Conservation (phyloP, 345 rosid species). For the Eucalyptus pauciflora region DNA sequence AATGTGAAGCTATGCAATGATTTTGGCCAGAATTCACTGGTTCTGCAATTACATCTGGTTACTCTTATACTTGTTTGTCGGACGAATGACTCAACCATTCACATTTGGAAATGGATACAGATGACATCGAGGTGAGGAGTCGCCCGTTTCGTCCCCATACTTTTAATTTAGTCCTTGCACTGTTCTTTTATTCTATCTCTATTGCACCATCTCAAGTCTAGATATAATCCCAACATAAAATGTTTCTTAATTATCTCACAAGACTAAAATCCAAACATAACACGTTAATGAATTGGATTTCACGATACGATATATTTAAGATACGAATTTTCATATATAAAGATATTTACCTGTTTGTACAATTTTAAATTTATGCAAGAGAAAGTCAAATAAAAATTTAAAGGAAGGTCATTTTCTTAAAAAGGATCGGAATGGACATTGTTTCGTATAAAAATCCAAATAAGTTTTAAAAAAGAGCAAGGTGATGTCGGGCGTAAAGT, state of each 20-base stretch:
- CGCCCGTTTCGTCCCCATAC: neutral
- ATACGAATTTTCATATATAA: neutral
- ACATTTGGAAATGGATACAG: neutral
- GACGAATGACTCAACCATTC: neutral
- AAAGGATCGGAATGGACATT: neutral
- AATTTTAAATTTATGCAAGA: neutral
- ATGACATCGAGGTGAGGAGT: neutral
- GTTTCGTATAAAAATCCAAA: neutral
- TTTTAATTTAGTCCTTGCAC: neutral
- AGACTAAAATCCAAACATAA: neutral
- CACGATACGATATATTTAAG: neutral
- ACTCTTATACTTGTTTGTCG: neutral
- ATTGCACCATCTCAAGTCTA: neutral
- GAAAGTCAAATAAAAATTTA: no score
- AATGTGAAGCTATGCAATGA: neutral
- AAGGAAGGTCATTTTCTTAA: neutral
- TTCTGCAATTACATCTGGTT: neutral
- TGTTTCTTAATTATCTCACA: neutral
- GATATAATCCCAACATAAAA: neutral
- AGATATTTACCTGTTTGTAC: neutral
- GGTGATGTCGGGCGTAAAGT: constrained; percentile 84
- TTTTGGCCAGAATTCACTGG: neutral
- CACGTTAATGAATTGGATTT: neutral
- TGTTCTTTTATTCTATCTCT: neutral
- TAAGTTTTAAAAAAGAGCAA: no score